These are phyloP conservation scores for Fusarium guadeloupense DNA, from an alignment of 2,329 filamentous ascomycete genomes.

Conservation along the genomic window DNA sequence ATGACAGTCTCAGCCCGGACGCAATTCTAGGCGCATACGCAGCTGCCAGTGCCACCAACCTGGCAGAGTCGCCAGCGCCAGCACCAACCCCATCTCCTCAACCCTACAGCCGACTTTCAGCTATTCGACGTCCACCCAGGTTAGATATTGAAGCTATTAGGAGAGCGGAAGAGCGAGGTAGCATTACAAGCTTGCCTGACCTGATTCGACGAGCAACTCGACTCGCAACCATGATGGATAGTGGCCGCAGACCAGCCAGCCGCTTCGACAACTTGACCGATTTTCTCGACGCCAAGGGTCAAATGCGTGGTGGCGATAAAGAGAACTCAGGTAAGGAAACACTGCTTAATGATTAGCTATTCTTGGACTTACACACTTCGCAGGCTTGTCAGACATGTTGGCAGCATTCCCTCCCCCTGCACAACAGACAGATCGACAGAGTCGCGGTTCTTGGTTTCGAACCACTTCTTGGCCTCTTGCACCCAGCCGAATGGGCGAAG, in stretches of 20 bases:
- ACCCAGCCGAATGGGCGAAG: conserved; percentile 37
- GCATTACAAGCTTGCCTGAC: conserved; percentile 90
- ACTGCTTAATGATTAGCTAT: conserved; percentile 40
- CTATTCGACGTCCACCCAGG: conserved; percentile 72
- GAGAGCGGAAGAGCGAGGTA: conserved; percentile 84
- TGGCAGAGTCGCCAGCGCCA: conserved; percentile 45
- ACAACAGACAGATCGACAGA: conserved; percentile 56
- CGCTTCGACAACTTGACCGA: conserved; percentile 63
- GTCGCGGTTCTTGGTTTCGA: conserved; percentile 57
- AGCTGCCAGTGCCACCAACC: conserved; percentile 57
- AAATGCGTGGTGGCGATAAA: conserved; percentile 51
- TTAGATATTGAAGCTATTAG: conserved; percentile 85
- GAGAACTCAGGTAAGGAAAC: conserved; percentile 50
- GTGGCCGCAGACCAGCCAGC: conserved; percentile 73
- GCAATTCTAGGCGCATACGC: conserved; percentile 62
- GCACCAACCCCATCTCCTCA: conserved; percentile 43
- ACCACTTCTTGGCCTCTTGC: conserved; percentile 61
- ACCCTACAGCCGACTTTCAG: conserved; percentile 59
- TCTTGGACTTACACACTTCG: conserved; percentile 58
- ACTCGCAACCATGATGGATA: conserved; percentile 87
- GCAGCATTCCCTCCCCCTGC: conserved; percentile 71
- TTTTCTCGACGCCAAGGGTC: conserved; percentile 57
- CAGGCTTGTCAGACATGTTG: conserved; percentile 70
- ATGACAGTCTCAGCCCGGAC: conserved; percentile 51
- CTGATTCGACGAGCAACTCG: conserved; percentile 88